Evolutionary conservation across 306 rosid genomes (phyloP).

Genomic region (Dalbergia oliveri): DNA sequence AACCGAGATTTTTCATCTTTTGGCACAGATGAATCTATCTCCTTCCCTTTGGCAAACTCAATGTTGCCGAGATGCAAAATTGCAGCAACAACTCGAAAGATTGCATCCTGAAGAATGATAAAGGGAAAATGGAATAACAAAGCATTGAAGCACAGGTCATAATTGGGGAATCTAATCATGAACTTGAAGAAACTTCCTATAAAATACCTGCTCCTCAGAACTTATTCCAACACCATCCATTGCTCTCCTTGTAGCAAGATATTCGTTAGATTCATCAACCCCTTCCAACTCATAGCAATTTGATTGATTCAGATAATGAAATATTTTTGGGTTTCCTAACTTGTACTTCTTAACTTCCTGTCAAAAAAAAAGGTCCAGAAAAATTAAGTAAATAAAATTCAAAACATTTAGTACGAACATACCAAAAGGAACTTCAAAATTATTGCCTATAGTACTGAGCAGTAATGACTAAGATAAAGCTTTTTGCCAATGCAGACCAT

Average conservation of each 20-base stretch:
- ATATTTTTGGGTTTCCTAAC: constrained; percentile 75
- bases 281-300: constrained; percentile 79
- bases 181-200: constrained; percentile 34
- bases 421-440: not conserved
- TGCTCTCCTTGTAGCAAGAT: constrained; percentile 73
- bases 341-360: constrained; percentile 75
- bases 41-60: constrained; percentile 84
- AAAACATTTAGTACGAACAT: constrained; percentile 15
- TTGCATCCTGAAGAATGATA: constrained; percentile 66
- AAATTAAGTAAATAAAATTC: not conserved
- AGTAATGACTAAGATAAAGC: not conserved
- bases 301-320: constrained; percentile 86
- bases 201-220: constrained; percentile 73
- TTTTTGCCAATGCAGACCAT: constrained; percentile 11
- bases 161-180: constrained; percentile 24
- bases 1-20: constrained; percentile 81
- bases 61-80: constrained; percentile 86
- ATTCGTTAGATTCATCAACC: constrained; percentile 76
- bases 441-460: not conserved
- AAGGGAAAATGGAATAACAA: constrained; percentile 25
- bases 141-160: constrained; percentile 37
- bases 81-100: constrained; percentile 88
- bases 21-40: constrained; percentile 79
- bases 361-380: constrained; percentile 18
- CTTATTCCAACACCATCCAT: constrained; percentile 88